Conservation (phyloP, 306 rosid genomes). For the Alnus rubra region DNA sequence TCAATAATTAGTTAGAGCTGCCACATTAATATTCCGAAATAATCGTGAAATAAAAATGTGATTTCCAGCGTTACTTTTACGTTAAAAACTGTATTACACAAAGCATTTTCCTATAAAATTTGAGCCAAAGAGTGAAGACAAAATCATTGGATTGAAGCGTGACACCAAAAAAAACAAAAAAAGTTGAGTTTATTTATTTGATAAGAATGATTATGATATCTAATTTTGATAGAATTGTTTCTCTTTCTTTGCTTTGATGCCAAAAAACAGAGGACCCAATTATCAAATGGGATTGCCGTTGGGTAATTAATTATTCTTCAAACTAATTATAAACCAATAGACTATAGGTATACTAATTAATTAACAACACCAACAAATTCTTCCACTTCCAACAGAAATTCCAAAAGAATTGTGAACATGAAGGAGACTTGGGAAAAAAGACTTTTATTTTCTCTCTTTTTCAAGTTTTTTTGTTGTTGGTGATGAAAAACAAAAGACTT, state of each 20-base stretch:
- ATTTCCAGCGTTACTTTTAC: too few species aligned
- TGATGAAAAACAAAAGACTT: too few species aligned
- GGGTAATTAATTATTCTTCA: neutral
- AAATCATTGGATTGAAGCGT: neutral
- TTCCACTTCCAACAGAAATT: neutral
- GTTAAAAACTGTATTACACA: too few species aligned
- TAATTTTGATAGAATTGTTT: neutral
- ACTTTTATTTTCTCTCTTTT: too few species aligned
- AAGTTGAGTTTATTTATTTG: neutral
- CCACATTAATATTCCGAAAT: too few species aligned
- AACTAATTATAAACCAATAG: neutral
- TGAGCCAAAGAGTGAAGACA: neutral
- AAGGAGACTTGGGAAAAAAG: neutral
- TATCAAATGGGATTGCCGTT: neutral
- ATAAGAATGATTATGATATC: neutral
- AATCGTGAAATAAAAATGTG: too few species aligned
- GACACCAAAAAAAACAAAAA: neutral
- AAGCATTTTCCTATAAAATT: too few species aligned
- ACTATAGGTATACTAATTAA: neutral
- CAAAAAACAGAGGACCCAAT: constrained; percentile 3
- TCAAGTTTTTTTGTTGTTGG: neutral
- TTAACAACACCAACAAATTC: neutral
- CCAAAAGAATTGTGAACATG: neutral
- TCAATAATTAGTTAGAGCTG: too few species aligned
- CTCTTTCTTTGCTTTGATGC: constrained; percentile 5